Percentiles rank a stretch among this genome's conserved stretches.
Evolutionary conservation across 139 green algal genomes (phyloP).

Genomic region (Micractinium sp.): DNA sequence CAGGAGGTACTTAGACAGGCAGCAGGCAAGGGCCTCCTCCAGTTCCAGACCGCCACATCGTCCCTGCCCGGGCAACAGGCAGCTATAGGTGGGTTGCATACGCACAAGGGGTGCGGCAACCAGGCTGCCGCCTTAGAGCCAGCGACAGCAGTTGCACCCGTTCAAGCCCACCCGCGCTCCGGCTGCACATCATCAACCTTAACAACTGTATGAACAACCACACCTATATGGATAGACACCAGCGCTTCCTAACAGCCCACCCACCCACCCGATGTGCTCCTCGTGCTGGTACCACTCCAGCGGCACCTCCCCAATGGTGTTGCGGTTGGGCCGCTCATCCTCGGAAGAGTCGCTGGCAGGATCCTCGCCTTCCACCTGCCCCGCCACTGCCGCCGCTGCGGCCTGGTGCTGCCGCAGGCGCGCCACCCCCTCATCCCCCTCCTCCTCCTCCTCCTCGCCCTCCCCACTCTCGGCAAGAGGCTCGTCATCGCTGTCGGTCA

Average conservation of each 20-base stretch:
- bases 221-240: too few relatives aligned
- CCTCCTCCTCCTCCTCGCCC: neutral
- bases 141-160: too few relatives aligned
- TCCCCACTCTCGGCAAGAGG: neutral
- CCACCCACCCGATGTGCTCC: conserved; percentile 85
- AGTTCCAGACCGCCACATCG: neutral
- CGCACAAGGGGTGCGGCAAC: too few relatives aligned
- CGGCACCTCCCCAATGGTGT: conserved; percentile 92
- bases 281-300: conserved; percentile 96
- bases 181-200: too few relatives aligned
- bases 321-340: conserved; percentile 86
- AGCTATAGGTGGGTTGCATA: neutral
- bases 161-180: too few relatives aligned
- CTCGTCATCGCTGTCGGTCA: conserved; percentile 27
- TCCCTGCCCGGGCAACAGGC: neutral
- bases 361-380: neutral
- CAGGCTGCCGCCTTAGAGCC: too few relatives aligned
- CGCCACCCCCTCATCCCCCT: neutral
- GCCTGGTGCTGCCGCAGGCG: neutral
- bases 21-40: neutral
- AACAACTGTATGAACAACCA: too few relatives aligned
- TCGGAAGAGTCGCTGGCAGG: conserved; percentile 90
- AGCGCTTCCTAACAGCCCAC: too few relatives aligned
- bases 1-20: neutral
- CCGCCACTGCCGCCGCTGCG: neutral